phyloP scores from a whole-genome alignment of 306 rosid species.

The Gynostemma pentaphyllum region DNA sequence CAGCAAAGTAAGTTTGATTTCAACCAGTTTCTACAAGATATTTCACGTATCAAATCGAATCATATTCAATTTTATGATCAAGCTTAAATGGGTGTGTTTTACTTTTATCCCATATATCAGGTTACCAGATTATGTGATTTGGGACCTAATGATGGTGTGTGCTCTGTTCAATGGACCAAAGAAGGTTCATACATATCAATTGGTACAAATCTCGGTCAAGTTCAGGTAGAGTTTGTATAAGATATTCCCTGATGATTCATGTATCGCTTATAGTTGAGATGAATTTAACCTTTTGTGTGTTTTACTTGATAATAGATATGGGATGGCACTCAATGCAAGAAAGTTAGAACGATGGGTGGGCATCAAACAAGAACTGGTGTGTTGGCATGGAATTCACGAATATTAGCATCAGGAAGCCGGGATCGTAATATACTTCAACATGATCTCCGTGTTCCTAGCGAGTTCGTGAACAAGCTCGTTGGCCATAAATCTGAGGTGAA shows the following conservation, averaged over 20 bases:
- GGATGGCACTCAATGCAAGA: slow-evolving; percentile 90
- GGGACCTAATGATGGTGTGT: slow-evolving; percentile 93
- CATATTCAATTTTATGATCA: not conserved
- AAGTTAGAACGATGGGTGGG: slow-evolving; percentile 90
- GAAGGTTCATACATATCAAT: slow-evolving; percentile 93
- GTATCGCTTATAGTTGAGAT: too few relatives aligned
- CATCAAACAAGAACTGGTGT: slow-evolving; percentile 98
- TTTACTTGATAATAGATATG: slow-evolving; percentile 70
- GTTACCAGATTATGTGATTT: slow-evolving; percentile 90
- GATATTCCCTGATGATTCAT: too few relatives aligned
- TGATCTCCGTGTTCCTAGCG: slow-evolving; percentile 73
- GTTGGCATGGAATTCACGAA: slow-evolving; percentile 92
- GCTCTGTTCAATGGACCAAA: slow-evolving; percentile 91
- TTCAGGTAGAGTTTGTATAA: slow-evolving; percentile 97
- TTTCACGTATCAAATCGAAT: not conserved
- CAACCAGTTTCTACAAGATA: too few relatives aligned
- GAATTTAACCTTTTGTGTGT: too few relatives aligned
- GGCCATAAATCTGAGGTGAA: slow-evolving; percentile 99
- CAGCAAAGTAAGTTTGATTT: slow-evolving; percentile 40
- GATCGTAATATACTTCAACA: slow-evolving; percentile 93
- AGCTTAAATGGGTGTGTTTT: not conserved
- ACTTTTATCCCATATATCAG: slow-evolving; percentile 33
- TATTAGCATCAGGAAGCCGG: slow-evolving; percentile 90
- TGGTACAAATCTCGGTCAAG: slow-evolving; percentile 88
- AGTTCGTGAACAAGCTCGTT: slow-evolving; percentile 58